These are phyloP conservation scores for Pseudogymnoascus sp. DNA, from an alignment of 2,329 filamentous ascomycete genomes.

Conservation along the genomic window DNA sequence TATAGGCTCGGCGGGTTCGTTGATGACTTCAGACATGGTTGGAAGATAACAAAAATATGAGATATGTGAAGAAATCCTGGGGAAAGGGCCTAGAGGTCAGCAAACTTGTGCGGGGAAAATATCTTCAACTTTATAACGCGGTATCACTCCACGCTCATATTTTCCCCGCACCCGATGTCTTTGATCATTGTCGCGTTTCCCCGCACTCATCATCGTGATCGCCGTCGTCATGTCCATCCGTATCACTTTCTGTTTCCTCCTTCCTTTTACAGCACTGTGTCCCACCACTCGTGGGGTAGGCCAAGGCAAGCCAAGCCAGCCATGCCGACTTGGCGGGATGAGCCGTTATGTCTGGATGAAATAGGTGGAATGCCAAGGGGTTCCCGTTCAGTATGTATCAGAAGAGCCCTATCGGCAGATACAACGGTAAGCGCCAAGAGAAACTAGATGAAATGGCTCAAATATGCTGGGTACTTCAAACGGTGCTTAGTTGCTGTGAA, in stretches of 20 bases:
- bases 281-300: not conserved
- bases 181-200: not conserved
- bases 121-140: not conserved
- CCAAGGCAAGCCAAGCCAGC: not conserved
- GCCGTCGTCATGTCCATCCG: not conserved
- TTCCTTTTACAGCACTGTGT: not conserved
- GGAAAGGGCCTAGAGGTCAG: not conserved
- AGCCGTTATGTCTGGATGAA: not conserved
- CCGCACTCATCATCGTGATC: not conserved
- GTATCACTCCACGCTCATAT: not conserved
- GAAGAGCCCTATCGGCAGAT: not conserved
- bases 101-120: not conserved
- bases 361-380: not conserved
- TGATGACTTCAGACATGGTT: not conserved
- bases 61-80: not conserved
- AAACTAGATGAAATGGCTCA: not conserved
- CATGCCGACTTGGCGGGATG: not conserved
- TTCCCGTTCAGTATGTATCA: not conserved
- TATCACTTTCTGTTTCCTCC: not conserved
- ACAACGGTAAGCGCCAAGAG: not conserved
- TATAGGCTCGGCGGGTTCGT: slow-evolving; percentile 51
- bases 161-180: not conserved
- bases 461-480: not conserved
- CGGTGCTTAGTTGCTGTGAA: not conserved
- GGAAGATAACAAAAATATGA: not conserved